Evolutionary conservation across 1,139 yeast genomes (phyloP), one percentile per base, ranked within the genome.

Genomic region (Candida freyschussii): DNA sequence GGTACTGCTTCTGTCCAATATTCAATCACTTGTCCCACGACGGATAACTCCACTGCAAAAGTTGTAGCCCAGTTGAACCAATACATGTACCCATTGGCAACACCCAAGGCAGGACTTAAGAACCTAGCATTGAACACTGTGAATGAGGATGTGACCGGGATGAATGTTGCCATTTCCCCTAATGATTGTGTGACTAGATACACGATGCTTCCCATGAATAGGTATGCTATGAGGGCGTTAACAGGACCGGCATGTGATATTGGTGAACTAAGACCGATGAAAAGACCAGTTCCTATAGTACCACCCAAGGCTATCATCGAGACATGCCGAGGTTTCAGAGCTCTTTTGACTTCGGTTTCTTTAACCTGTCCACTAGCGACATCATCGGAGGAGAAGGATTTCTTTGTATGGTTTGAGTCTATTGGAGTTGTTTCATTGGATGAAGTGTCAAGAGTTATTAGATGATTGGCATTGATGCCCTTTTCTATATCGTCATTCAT

Each of bases 41-140:
- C 87, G 17, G 91, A 81, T 36, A 86, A 63, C 59, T 86, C 95
- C 44, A 84, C 74, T 2, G 95, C 87, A 61, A 78, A 82, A 2
- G 95, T 84, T 37, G 81, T 75, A 31, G 86, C 84, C 93, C 94
- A 85, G 14, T 84, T 74, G 56, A 83, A 83, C 89, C 91, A 84
- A 56, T 86, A 86, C 62, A 77, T 69, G 75, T 85, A 83, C 34
- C 91, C 91, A 47, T 79, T 77, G 25, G 94, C 78, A 36, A 86
- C 86, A 37, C 95, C 94, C 32, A 82, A 59, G 60, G 72, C 72
- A 67, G 60, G 60, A 10, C 61, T 53, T 8, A 64, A 51, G 65
- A 77, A 84, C 50, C 89, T 64, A 27, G 81, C 66, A 19, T 69
- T 62, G 47, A 70, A 72, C 10, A 65, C 72, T 18, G 74, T 64